These are phyloP conservation scores for Cutaneotrichosporon cavernicola DNA, from an alignment of 1,284 basidiomycete species.

Conservation along the genomic window DNA sequence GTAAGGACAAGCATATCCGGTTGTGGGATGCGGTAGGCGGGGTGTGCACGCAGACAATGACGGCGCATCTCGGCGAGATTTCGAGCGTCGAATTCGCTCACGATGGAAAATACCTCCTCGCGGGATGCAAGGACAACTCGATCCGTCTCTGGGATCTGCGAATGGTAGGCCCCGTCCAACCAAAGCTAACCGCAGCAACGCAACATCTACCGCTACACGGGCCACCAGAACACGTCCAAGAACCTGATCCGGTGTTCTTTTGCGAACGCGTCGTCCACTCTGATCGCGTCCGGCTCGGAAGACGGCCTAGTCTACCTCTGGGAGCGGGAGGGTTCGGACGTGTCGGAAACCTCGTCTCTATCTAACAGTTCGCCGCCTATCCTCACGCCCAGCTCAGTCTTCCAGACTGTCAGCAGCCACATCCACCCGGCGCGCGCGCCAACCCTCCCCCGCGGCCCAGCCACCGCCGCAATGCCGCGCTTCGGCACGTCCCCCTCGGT, in stretches of 20 bases:
- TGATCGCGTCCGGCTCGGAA: conserved; percentile 55
- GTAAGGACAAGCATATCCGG: conserved; percentile 56
- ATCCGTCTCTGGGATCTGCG: conserved; percentile 52
- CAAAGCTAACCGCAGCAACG: conserved; percentile 38
- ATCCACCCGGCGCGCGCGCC: conserved; percentile 11
- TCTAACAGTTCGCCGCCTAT: neutral
- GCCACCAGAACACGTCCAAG: conserved; percentile 57
- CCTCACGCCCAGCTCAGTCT: neutral
- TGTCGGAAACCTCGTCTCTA: neutral
- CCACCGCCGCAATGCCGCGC: neutral
- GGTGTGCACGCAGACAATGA: conserved; percentile 53
- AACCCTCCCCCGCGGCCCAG: conserved; percentile 6
- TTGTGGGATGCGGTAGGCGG: conserved; percentile 58
- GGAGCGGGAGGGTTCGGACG: conserved; percentile 37
- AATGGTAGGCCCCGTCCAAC: conserved; percentile 37
- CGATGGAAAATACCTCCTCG: conserved; percentile 54
- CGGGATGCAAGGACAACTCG: conserved; percentile 56
- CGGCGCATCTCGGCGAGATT: conserved; percentile 56
- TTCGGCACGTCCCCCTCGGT: neutral
- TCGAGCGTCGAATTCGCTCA: conserved; percentile 56
- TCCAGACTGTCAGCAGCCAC: neutral
- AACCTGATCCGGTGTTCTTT: conserved; percentile 56
- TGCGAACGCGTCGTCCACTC: conserved; percentile 43
- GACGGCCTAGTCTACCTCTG: conserved; percentile 50
- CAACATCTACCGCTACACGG: conserved; percentile 55